Evolutionary conservation across 306 rosid genomes (phyloP).

Genomic region (Dryas drummondii): DNA sequence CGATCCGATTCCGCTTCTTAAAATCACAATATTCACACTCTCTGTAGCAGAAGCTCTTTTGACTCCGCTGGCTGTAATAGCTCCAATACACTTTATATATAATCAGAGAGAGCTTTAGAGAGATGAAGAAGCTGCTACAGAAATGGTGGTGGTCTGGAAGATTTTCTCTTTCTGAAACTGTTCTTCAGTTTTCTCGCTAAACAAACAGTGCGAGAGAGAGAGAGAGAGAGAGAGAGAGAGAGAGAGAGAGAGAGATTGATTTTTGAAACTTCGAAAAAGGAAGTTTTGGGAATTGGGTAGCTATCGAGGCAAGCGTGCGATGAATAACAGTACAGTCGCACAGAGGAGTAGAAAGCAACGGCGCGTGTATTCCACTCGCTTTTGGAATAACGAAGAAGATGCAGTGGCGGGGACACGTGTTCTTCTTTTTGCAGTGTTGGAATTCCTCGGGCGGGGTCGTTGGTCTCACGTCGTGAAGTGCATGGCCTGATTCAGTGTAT

Average conservation of each 20-base stretch:
- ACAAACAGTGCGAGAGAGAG: conserved; percentile 17
- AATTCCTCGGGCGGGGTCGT: conserved; percentile 10
- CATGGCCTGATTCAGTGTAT: not conserved
- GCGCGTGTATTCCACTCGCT: conserved; percentile 38
- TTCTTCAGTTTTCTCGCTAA: conserved; percentile 15
- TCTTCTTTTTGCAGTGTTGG: not conserved
- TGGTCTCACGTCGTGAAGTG: conserved; percentile 26
- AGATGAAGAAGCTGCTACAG: conserved; percentile 1
- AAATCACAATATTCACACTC: not conserved
- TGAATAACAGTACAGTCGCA: not conserved
- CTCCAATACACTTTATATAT: not conserved
- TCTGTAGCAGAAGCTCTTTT: not conserved
- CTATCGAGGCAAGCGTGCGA: not conserved
- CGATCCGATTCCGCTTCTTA: conserved; percentile 3
- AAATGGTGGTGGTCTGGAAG: not conserved
- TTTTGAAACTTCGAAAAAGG: conserved; percentile 46
- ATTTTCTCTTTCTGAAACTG: not conserved
- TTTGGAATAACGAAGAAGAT: not conserved
- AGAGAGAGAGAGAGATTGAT: conserved; percentile 12
- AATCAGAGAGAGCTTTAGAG: not conserved
- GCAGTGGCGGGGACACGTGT: conserved; percentile 25
- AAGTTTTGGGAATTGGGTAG: not conserved
- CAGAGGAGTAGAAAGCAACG: not conserved
- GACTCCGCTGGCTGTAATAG: not conserved
- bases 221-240: conserved; percentile 15